Evolutionary conservation across 805 yeast genomes (phyloP), one percentile per base, ranked within the genome.

Genomic region (Saccharomycopsis sp.): DNA sequence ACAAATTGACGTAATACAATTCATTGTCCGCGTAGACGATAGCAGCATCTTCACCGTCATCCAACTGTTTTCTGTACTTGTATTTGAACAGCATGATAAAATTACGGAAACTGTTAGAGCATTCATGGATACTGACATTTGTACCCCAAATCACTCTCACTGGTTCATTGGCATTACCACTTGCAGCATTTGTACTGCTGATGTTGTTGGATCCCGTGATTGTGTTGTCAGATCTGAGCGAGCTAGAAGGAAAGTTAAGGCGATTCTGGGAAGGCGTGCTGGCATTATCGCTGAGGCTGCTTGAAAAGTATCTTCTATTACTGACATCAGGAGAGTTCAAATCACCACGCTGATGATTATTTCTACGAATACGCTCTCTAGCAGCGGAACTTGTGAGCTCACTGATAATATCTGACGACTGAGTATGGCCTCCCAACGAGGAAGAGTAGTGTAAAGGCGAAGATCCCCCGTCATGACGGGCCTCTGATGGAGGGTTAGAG

Each of bases 91-190:
- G 81, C 85, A 87, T 84, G 65, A 94, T 73, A 64, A 94, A 94
- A 62, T 84, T 84, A 63, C 95, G 78, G 73, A 94, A 92, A 54
- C 81, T 79, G 64, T 83, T 86, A 44, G 88, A 80, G 64, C 94
- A 85, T 67, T 94, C 97, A 67, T 84, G 89, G 67, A 94, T 91
- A 52, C 95, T 87, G 24, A 94, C 97, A 68, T 92, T 91, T 1
- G 99, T 94, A 72, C 99, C 99, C 99, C 99, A 94, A 67, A 94
- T 92, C 56, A 94, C 96, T 66, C 95, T 80, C 23, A 84, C 83
- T 0, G 96, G 96, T 63, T 87, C 97, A 55, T 81, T 82, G 23
- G 75, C 74, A 55, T 74, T 70, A 7, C 66, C 66, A 16, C 71
- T 70, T 16, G 66, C 69, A 2, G 68, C 62, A 15, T 68, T 62